A percentile compares a stretch with the other conserved stretches of the same genome.
Conservation (phyloP, 768 basidiomycete species). For the Austroboletus eburneus region DNA sequence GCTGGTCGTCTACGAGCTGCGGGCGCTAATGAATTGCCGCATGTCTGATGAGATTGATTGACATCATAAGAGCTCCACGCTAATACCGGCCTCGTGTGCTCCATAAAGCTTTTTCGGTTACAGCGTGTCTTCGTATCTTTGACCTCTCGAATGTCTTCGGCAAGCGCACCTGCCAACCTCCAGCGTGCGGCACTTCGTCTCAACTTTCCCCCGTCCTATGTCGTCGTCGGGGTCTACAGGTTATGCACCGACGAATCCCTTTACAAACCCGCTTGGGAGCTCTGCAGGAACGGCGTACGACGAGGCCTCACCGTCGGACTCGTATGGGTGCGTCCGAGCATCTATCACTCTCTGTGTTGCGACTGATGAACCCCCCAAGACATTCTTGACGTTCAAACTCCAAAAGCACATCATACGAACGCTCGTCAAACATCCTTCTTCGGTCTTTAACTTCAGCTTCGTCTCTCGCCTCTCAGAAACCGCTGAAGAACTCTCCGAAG, state of each 20-base stretch:
- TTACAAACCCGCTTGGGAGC: constrained; percentile 76
- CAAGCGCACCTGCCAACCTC: constrained; percentile 40
- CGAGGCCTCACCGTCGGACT: constrained; percentile 67
- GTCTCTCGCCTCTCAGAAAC: constrained; percentile 26
- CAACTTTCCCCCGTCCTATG: constrained; percentile 78
- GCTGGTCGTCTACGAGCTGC: not conserved
- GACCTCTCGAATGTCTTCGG: too few species aligned
- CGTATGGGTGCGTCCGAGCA: constrained; percentile 52
- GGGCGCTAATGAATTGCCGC: not conserved
- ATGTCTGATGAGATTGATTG: too few species aligned
- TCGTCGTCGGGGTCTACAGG: constrained; percentile 79
- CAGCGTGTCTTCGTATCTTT: too few species aligned
- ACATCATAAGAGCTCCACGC: too few species aligned
- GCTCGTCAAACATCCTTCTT: constrained; percentile 23
- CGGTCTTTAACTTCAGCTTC: constrained; percentile 24
- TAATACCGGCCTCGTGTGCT: too few species aligned
- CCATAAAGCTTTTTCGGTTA: too few species aligned
- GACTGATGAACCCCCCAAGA: constrained; percentile 35
- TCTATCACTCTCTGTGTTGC: not conserved
- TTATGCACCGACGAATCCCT: constrained; percentile 70
- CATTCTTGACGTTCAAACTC: constrained; percentile 62
- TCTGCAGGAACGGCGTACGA: constrained; percentile 72
- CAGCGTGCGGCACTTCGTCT: constrained; percentile 57
- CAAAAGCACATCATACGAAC: constrained; percentile 62
- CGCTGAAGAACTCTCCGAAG: constrained; percentile 32